Base-by-base conservation (phyloP, 139 green algal species). In the Tetradesmus obliquus region DNA sequence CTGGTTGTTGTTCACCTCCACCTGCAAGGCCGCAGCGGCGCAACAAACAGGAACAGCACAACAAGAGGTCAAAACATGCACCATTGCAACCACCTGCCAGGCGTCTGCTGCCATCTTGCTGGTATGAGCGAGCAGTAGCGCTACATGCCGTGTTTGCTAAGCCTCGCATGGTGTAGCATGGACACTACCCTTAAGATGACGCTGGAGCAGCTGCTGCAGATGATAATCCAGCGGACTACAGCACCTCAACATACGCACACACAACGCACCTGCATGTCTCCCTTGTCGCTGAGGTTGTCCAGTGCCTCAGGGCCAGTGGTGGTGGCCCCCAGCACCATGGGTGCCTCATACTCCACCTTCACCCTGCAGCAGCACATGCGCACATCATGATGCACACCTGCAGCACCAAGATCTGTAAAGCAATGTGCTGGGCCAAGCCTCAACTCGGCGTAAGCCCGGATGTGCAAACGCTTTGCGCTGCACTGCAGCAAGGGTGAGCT, bases 301-400 rank as follows among this genome's bases (percentile, higher is more conserved):
- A 90, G 86, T 10, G 55, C 86, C 15, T 84, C 86, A 54, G 86
- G 86, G 19, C 86, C 88, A 53, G 79, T 91, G 80, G 88, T 91
- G 51, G 88, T 91, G 69, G 88, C 88, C 5, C 88, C 88, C 55
- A 91, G 88, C 76, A 91, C 51, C 7, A 87, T 53, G 2, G 88
- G 88, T 8, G 82, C 66, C 13, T 76, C 15, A 15, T 91, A 91
- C 55, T 86, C 74, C 2, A 91, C 10, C 24, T 82, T 24, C 2
- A 91, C 88, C 17, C 55, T 86, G 53, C n/a, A 84, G n/a, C 66
- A 76, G 66, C 13, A 6, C 66, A 76, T 66, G 57, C 17, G 76
- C 76, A 55, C 76, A 82, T 54, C 1, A 19, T 82, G 24, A 22
- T 17, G 76, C 76, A 55, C 10, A 20, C 10, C 10, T 15, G 62